Base-by-base conservation (phyloP, 2,329 filamentous ascomycete species). In the Aschersonia sp. region DNA sequence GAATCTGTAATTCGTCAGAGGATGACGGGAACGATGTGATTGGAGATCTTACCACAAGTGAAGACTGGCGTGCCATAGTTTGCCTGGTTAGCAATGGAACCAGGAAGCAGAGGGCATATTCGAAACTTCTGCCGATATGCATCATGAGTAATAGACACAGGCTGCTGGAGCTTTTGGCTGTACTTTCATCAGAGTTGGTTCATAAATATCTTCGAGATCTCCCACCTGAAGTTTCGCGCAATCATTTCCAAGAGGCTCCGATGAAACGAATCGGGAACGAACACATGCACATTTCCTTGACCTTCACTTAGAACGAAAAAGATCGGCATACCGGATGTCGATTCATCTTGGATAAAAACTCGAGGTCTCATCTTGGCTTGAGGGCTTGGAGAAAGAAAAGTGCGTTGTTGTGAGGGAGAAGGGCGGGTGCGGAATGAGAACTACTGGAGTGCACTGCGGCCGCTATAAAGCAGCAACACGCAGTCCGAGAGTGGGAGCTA, bases 151-250 rank as follows among this genome's bases (percentile, higher is more conserved):
- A 58, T 55, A 30, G 52, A 55, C 6, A 60, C 54, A 7, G 56
- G 56, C 41, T 60, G 54, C 37, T 58, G 52, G 9, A 59, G 48
- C 30, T 50, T 51, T 12, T 49, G 53, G 30, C 56, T 60, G 14
- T 2, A 14, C 29, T 10, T 52, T n/a, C 11, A 6, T 47, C n/a
- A 35, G 37, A 32, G 7, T n/a, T n/a, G n/a, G n/a, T n/a, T n/a
- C n/a, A n/a, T n/a, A n/a, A n/a, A n/a, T 37, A 43, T 6, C 8
- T 7, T 12, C 29, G 12, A 33, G n/a, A 10, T 8, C 1, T 10
- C 42, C n/a, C 51, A 58, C 58, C 58, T 60, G 42, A 61, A 54
- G 12, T 58, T 60, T 8, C 49, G 45, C n/a, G 57, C 55, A 32
- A 60, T 51, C 6, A 35, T 40, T 30, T 53, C 45, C 9, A 61